Evolutionary conservation across 2,329 filamentous ascomycete genomes (phyloP), one percentile per base, ranked within the genome.

Genomic region (Talaromyces sp.): DNA sequence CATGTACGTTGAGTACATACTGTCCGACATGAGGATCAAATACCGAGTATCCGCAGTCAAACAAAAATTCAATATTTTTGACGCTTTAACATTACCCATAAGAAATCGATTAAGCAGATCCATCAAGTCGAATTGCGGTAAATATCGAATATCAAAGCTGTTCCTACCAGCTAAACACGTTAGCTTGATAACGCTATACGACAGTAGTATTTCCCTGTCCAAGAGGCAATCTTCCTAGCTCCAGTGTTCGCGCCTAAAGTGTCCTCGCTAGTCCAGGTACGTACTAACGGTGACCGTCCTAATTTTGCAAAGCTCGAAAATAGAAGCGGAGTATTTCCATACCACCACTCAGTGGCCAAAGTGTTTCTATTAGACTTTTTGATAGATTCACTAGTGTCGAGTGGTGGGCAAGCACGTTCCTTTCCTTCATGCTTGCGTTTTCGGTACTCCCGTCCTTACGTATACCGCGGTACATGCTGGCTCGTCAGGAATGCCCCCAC

Each of bases 281-380:
- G 48, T n/a, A 52, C 48, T 52, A 52, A 33, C 27, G 48, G 48
- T 3, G n/a, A 52, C n/a, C 48, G 48, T 31, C 27, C 9, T n/a
- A 31, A 22, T 9, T 31, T 31, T 6, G 27, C 5, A 31, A 31
- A 31, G 7, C 24, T 16, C 13, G 47, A 50, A 50, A 50, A 27
- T 31, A 52, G 48, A 52, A 52, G 14, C 48, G 48, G 48, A 52
- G 33, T 33, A 52, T 52, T 52, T 52, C 27, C 8, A 52, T 33
- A 52, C 48, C 48, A 52, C 48, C 48, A 52, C 27, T 52, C 48
- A 33, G 48, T 52, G 48, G 48, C 48, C 48, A 52, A 19, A 52
- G 48, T 33, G 48, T n/a, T 1, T 52, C n/a, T 16, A 52, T 52
- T 52, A 52, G 48, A 52, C 48, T 52, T 52, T 52, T 31, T 33